Evolutionary conservation across 768 basidiomycete genomes (phyloP), one percentile per base, ranked within the genome.

Genomic region (Psilocybe cyanescens): DNA sequence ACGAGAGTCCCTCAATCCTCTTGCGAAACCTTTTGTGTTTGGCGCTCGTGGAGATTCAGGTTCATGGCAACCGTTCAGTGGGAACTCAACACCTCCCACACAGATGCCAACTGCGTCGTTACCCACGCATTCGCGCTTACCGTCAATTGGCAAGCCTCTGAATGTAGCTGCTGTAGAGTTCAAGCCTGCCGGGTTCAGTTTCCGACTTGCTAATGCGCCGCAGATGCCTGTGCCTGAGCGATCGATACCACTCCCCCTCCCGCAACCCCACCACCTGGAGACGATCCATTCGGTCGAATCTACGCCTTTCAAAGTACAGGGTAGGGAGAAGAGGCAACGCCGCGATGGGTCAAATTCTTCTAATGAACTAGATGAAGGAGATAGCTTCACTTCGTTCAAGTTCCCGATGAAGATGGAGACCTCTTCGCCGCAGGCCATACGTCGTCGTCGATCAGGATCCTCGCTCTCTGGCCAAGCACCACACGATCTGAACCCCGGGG

Each of bases 21-120:
- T 85, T 53, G 93, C 93, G 5, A 92, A 91, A 69, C 91, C 93
- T 0, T 95, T 95, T 65, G 87, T 93, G 8, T 94, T 94, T 71
- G 91, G 90, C 56, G 62, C 75, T 35, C 72, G 68, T 44, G 75
- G 72, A 48, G 70, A 72, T 29, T 72, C 75, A 11, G 50, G 57
- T 30, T 61, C 70, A 2, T 71, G 67, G 67, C 55, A 67, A 19
- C 60, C 64, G 17, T 60, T 62, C 16, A 62, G 58, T 48, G 66
- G 49, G 39, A 63, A 66, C 54, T 64, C 74, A 66, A 69, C 75
- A 37, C 75, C 77, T 33, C 67, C 69, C 19, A 58, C 65, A 28
- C 60, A 64, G 16, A 58, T 64, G 56, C 76, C 78, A 11, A 68
- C 72, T 62, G 70, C 79, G 37, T 69, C 79, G 46, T 39, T 74